A percentile compares a stretch with the other conserved stretches of the same genome.
phyloP scores from a whole-genome alignment of 176 grass and related monocot genomes.

The Calamus simplicifolius region DNA sequence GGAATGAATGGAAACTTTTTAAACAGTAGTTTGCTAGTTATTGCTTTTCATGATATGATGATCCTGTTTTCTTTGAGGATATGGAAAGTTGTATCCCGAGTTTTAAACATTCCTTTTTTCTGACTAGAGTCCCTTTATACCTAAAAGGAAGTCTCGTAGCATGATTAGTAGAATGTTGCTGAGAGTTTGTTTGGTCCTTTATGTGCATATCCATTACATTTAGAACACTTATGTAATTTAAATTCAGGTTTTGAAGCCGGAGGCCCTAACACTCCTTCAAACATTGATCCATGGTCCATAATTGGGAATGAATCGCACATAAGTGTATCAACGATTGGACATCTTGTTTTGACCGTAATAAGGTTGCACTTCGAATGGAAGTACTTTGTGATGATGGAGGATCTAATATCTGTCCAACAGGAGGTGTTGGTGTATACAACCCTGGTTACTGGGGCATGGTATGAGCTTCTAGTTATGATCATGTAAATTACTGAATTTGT shows the following conservation, averaged over 20 bases:
- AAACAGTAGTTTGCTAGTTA: too few relatives aligned
- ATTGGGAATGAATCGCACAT: constrained; percentile 83
- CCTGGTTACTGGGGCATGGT: constrained; percentile 98
- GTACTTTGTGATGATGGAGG: constrained; percentile 48
- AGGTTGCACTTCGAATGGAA: constrained; percentile 82
- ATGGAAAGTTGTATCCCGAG: too few relatives aligned
- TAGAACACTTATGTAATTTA: constrained; percentile 16
- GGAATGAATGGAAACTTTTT: too few relatives aligned
- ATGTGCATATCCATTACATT: too few relatives aligned
- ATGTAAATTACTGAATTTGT: background rate
- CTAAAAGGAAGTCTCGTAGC: too few relatives aligned
- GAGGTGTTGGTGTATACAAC: constrained; percentile 89
- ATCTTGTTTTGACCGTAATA: constrained; percentile 65
- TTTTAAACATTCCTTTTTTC: too few relatives aligned
- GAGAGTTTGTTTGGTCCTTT: too few relatives aligned
- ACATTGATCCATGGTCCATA: constrained; percentile 75
- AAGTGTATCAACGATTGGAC: constrained; percentile 53
- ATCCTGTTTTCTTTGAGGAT: too few relatives aligned
- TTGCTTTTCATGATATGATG: too few relatives aligned
- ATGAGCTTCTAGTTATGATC: constrained; percentile 14
- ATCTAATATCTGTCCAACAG: constrained; percentile 58
- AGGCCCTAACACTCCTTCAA: constrained; percentile 85
- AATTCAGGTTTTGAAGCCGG: constrained; percentile 93
- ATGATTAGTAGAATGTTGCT: too few relatives aligned
- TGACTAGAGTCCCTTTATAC: too few relatives aligned